Percentiles rank a stretch among this genome's conserved stretches.
Conservation (phyloP, 345 rosid genomes). For the Eutrema japonicum region DNA sequence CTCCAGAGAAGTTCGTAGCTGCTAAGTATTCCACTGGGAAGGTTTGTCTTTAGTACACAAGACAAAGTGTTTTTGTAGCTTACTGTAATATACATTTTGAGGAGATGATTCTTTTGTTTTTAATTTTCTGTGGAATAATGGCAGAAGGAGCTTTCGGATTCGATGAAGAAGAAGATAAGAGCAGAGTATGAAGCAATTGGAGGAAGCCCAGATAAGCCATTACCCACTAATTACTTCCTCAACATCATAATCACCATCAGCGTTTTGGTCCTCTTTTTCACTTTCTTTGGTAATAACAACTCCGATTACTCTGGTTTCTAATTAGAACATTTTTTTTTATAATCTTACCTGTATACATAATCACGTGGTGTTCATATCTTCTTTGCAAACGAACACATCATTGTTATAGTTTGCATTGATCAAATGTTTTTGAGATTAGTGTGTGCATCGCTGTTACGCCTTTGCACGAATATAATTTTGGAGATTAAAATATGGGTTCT, state of each 20-base stretch:
- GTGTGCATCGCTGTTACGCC: not conserved
- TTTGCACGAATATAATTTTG: conserved; percentile 1
- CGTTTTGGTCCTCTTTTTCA: conserved; percentile 71
- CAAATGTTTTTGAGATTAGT: not conserved
- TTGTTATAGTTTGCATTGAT: not conserved
- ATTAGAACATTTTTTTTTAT: not conserved
- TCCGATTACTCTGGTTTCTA: conserved; percentile 43
- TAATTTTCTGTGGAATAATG: conserved; percentile 14
- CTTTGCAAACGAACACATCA: conserved; percentile 12
- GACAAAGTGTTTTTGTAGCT: conserved; percentile 1
- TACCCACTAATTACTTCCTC: conserved; percentile 77
- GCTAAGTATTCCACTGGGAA: conserved; percentile 84
- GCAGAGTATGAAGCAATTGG: conserved; percentile 82
- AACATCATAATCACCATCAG: conserved; percentile 73
- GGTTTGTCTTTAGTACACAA: conserved; percentile 46
- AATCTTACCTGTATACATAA: conserved; percentile 18
- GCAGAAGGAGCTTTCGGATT: conserved; percentile 84
- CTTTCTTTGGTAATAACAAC: conserved; percentile 59
- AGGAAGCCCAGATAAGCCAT: conserved; percentile 85
- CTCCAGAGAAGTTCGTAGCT: conserved; percentile 84
- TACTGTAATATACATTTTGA: not conserved
- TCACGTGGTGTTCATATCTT: not conserved
- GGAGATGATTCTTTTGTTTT: not conserved
- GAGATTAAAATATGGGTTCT: not conserved
- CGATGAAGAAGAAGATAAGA: conserved; percentile 92